Evolutionary conservation across 371 early-diverging fungal genomes (phyloP).

Genomic region (Lichtheimia hyalospora): DNA sequence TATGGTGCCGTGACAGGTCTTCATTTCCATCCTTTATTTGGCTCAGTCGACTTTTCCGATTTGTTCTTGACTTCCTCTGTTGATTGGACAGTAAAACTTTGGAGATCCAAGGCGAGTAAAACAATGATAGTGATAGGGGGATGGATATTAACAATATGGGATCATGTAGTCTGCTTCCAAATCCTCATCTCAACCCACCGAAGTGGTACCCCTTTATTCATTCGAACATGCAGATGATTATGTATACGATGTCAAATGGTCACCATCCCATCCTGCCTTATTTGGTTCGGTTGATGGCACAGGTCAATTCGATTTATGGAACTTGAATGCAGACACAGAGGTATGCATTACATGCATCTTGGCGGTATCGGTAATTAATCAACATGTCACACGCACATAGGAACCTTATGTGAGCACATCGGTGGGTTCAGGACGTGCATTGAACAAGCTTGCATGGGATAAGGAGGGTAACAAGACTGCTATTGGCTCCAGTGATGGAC

Average conservation of each 20-base stretch:
- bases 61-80: conserved; percentile 88
- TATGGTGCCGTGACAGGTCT: conserved; percentile 88
- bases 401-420: conserved; percentile 70
- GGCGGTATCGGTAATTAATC: not conserved
- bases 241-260: conserved; percentile 96
- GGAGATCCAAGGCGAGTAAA: conserved; percentile 77
- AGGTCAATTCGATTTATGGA: conserved; percentile 89
- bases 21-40: conserved; percentile 86
- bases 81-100: conserved; percentile 96
- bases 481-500: conserved; percentile 87
- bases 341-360: conserved; percentile 22
- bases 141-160: not conserved
- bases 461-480: conserved; percentile 83
- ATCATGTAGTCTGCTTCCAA: conserved; percentile 57
- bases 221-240: conserved; percentile 94
- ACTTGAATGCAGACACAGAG: conserved; percentile 88
- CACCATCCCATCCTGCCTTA: conserved; percentile 90
- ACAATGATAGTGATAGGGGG: not conserved
- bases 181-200: conserved; percentile 55
- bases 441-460: conserved; percentile 93
- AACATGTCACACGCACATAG: conserved; percentile 17
- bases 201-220: conserved; percentile 76
- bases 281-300: conserved; percentile 92
- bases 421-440: conserved; percentile 73
- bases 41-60: conserved; percentile 85